A percentile compares a stretch with the other conserved stretches of the same genome.
Conservation (phyloP, 164 flowering plant genomes). For the Magnolia sinica region DNA sequence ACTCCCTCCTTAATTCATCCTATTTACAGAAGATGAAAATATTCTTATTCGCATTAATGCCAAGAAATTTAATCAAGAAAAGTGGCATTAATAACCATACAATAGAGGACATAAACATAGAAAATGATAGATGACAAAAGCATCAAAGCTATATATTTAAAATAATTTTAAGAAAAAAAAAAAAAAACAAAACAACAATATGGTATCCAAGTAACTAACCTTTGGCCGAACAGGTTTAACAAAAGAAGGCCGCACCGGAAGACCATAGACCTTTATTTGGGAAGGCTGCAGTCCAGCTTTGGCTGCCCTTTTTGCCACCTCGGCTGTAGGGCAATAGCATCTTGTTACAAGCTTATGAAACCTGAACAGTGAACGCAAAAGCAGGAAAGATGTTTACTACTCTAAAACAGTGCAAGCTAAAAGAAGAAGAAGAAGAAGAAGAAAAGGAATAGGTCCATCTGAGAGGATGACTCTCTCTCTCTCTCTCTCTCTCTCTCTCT, state of each 20-base stretch:
- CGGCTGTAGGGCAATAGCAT: conserved; percentile 89
- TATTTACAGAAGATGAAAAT: conserved; percentile 18
- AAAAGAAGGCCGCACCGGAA: conserved; percentile 96
- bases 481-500: not conserved
- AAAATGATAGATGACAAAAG: not conserved
- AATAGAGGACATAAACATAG: not conserved
- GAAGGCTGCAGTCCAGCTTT: conserved; percentile 88
- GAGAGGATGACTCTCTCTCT: not conserved
- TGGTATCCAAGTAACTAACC: conserved; percentile 34
- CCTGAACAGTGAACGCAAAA: conserved; percentile 56
- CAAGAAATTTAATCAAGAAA: not conserved
- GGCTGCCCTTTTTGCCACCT: conserved; percentile 77
- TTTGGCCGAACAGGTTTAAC: conserved; percentile 83
- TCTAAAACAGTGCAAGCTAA: not conserved
- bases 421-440: too few species aligned
- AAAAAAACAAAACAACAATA: not conserved
- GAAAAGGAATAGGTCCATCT: not conserved
- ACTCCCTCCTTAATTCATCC: conserved; percentile 70
- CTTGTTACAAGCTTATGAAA: conserved; percentile 98
- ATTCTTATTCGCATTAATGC: not conserved
- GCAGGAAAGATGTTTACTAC: not conserved
- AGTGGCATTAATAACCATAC: not conserved
- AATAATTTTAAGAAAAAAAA: too few species aligned
- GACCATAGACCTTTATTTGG: conserved; percentile 90
- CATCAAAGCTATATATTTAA: not conserved